These are phyloP conservation scores for Adansonia digitata DNA, from an alignment of 345 rosid species.

Conservation along the genomic window DNA sequence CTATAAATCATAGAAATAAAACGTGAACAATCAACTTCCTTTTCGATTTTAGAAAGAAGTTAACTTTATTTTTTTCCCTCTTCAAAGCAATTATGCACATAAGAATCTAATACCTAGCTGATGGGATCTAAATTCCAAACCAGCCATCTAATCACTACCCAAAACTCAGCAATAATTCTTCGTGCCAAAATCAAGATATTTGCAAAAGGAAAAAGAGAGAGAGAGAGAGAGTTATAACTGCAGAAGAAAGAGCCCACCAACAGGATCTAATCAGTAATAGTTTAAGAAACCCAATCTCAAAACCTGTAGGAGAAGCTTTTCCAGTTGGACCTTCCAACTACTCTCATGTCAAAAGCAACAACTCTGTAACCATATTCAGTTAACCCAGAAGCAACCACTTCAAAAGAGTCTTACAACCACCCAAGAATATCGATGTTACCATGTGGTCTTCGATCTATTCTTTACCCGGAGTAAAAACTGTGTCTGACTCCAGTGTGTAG, in stretches of 20 bases:
- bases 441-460: slow-evolving; percentile 28
- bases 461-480: slow-evolving; percentile 47
- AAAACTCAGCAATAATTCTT: not conserved
- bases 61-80: not conserved
- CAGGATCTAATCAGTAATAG: slow-evolving; percentile 54
- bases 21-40: not conserved
- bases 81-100: not conserved
- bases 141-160: not conserved
- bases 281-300: slow-evolving; percentile 55
- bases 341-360: slow-evolving; percentile 89
- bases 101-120: not conserved
- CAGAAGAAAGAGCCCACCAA: slow-evolving; percentile 88
- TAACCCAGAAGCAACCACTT: slow-evolving; percentile 63
- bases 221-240: slow-evolving; percentile 38
- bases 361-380: slow-evolving; percentile 51
- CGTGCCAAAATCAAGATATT: not conserved
- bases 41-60: not conserved
- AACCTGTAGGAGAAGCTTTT: slow-evolving; percentile 77
- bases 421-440: slow-evolving; percentile 58
- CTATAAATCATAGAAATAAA: not conserved
- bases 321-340: slow-evolving; percentile 85
- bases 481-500: slow-evolving; percentile 35
- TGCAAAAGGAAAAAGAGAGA: not conserved
- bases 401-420: slow-evolving; percentile 73
- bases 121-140: slow-evolving; percentile 26